phyloP scores from a whole-genome alignment of 2,329 filamentous ascomycete genomes.

The Apiospora pterosperma region DNA sequence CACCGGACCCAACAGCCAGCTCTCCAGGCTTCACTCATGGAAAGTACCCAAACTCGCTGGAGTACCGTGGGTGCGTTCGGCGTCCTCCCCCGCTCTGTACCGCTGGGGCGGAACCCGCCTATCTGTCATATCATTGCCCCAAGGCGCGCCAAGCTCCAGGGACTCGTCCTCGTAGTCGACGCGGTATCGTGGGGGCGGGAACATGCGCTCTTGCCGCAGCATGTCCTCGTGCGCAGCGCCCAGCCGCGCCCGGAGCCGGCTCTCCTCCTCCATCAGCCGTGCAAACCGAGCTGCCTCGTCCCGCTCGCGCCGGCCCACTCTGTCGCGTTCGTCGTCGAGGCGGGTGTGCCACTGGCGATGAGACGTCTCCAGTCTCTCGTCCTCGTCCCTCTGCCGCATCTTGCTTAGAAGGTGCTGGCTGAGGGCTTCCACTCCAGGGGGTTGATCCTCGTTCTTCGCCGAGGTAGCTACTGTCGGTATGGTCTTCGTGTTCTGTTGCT shows the following conservation, averaged over 20 bases:
- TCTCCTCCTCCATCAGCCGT: neutral
- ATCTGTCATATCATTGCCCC: neutral
- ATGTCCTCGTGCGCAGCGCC: neutral
- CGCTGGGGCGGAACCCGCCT: neutral
- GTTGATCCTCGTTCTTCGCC: neutral
- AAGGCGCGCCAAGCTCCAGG: neutral
- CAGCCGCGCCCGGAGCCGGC: neutral
- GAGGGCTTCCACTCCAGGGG: neutral
- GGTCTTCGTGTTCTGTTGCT: neutral
- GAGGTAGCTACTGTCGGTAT: neutral
- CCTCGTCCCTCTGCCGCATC: neutral
- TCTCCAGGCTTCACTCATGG: neutral
- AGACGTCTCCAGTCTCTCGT: neutral
- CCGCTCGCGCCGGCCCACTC: neutral
- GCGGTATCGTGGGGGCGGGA: neutral
- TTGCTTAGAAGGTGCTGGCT: neutral
- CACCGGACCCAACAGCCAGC: neutral
- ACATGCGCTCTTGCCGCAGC: neutral
- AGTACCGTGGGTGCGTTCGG: neutral
- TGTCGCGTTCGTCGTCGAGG: neutral
- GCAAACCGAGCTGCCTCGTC: neutral
- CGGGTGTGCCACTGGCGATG: conserved; percentile 1
- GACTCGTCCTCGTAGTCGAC: neutral
- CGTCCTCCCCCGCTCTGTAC: neutral
- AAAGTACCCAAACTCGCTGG: neutral